A percentile compares a stretch with the other conserved stretches of the same genome.
phyloP scores from a whole-genome alignment of 2,329 filamentous ascomycete species.

The Fusarium sp. region DNA sequence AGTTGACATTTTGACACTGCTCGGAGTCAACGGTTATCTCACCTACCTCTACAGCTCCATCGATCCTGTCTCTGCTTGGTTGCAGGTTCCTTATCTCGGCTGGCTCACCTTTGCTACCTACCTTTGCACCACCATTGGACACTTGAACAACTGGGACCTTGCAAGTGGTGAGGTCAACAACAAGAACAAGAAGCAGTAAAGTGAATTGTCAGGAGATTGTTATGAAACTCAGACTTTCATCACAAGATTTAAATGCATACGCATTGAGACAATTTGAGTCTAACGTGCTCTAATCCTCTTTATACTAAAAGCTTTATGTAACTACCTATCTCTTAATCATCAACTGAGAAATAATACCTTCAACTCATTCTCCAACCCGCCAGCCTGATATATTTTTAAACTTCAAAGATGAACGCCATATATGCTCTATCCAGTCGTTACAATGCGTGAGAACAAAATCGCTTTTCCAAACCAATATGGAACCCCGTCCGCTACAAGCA shows the following conservation, averaged over 20 bases:
- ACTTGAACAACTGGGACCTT: conserved; percentile 76
- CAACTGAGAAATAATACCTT: conserved; percentile 1
- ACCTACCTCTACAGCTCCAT: conserved; percentile 80
- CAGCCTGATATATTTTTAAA: conserved; percentile 1
- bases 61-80: conserved; percentile 77
- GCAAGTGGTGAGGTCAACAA: conserved; percentile 34
- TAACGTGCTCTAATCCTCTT: conserved; percentile 14
- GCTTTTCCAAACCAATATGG: conserved; percentile 3
- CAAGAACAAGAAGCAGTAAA: conserved; percentile 40
- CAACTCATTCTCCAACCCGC: conserved; percentile 15
- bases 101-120: conserved; percentile 94
- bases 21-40: conserved; percentile 78
- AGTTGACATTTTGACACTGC: conserved; percentile 77
- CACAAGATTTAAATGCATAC: background rate
- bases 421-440: conserved; percentile 26
- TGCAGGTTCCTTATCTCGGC: conserved; percentile 81
- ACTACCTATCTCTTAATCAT: background rate
- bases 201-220: conserved; percentile 28
- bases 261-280: background rate
- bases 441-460: conserved; percentile 9
- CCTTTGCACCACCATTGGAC: conserved; percentile 75
- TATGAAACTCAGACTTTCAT: background rate
- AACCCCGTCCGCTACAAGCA: background rate
- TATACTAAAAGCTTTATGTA: conserved; percentile 5
- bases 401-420: conserved; percentile 34